Percentiles rank a stretch among this genome's conserved stretches.
phyloP scores from a whole-genome alignment of 1,284 basidiomycete species.

The Pseudozyma sp. region DNA sequence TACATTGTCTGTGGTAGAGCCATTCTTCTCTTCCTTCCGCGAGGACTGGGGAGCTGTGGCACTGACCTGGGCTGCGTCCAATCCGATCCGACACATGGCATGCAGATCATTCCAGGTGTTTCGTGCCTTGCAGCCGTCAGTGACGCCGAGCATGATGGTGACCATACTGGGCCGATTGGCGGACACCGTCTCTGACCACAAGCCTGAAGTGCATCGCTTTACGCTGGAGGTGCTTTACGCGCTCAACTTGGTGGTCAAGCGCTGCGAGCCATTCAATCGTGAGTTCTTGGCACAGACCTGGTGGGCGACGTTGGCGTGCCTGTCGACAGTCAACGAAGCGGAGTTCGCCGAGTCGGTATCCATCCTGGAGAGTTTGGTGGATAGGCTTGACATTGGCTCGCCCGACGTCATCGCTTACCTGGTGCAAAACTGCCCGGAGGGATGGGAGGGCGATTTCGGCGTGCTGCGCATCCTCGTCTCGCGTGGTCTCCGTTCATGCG shows the following conservation, averaged over 20 bases:
- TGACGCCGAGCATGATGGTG: conserved; percentile 80
- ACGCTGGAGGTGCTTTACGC: conserved; percentile 85
- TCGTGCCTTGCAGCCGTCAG: conserved; percentile 80
- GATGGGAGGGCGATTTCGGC: conserved; percentile 77
- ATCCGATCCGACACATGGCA: conserved; percentile 85
- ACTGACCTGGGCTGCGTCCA: conserved; percentile 85
- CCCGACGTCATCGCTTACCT: conserved; percentile 76
- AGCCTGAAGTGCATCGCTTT: conserved; percentile 81
- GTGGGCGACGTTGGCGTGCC: conserved; percentile 85
- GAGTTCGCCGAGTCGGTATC: conserved; percentile 81
- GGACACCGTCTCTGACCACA: conserved; percentile 81
- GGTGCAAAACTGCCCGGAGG: conserved; percentile 77
- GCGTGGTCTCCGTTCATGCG: conserved; percentile 82
- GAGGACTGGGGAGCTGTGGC: conserved; percentile 85
- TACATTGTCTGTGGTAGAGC: conserved; percentile 30
- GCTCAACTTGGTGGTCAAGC: conserved; percentile 77
- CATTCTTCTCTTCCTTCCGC: conserved; percentile 70
- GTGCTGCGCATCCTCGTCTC: conserved; percentile 82
- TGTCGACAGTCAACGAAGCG: conserved; percentile 83
- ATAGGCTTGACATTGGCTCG: conserved; percentile 80
- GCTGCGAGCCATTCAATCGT: conserved; percentile 74
- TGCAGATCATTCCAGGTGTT: conserved; percentile 92
- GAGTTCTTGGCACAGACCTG: conserved; percentile 82
- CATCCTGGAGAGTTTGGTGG: conserved; percentile 79
- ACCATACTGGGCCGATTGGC: conserved; percentile 85